Evolutionary conservation across 495 filamentous ascomycete species (phyloP).

Genomic region (Bathelium albidoporum): DNA sequence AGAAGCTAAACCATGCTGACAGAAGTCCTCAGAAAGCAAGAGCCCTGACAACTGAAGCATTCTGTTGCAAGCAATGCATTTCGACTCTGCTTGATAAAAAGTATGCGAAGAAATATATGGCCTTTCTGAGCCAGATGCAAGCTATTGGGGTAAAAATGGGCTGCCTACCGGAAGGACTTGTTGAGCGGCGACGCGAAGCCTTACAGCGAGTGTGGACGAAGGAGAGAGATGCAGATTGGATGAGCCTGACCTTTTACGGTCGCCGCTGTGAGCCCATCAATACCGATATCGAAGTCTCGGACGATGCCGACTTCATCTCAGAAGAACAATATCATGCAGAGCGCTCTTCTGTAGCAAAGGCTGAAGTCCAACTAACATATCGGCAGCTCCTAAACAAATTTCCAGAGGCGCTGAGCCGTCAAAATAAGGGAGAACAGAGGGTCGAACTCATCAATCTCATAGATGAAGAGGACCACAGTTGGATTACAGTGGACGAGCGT

Average conservation of each 20-base stretch:
- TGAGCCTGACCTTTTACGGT: background rate
- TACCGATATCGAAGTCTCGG: background rate
- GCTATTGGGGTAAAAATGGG: background rate
- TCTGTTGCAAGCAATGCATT: background rate
- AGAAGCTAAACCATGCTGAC: background rate
- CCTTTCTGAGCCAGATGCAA: background rate
- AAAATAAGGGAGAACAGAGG: background rate
- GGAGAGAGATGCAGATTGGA: background rate
- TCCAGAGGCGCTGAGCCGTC: background rate
- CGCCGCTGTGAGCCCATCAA: background rate
- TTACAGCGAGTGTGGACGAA: background rate
- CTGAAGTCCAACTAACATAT: background rate
- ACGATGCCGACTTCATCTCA: background rate
- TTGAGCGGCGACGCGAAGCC: background rate
- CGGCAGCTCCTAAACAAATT: background rate
- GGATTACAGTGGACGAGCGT: background rate
- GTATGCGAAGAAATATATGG: background rate
- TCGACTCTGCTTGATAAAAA: background rate
- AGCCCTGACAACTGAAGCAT: background rate
- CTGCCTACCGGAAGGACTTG: background rate
- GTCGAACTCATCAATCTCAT: background rate
- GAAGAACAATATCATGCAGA: background rate
- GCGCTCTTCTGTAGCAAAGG: background rate
- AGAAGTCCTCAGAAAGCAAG: background rate
- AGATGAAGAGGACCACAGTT: background rate